A percentile compares a stretch with the other conserved stretches of the same genome.
These are phyloP conservation scores for Torulaspora pretoriensis DNA, from an alignment of 1,139 yeast species.

Conservation along the genomic window DNA sequence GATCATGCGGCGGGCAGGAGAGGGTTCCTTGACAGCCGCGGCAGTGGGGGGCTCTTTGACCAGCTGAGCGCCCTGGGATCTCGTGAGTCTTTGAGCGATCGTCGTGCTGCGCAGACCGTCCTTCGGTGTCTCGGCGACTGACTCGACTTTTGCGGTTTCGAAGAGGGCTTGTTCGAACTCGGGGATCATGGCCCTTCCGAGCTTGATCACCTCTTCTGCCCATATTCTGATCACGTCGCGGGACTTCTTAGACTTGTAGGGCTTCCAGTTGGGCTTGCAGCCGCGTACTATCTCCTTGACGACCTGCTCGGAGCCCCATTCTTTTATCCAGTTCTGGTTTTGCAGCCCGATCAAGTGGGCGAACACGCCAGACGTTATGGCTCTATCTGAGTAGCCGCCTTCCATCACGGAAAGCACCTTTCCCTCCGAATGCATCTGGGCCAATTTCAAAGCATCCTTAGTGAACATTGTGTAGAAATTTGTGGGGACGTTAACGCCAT, in stretches of 20 bases:
- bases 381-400: constrained; percentile 87
- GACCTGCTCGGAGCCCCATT: constrained; percentile 60
- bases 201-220: constrained; percentile 64
- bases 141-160: constrained; percentile 10
- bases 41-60: constrained; percentile 7
- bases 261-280: constrained; percentile 63
- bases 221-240: constrained; percentile 48
- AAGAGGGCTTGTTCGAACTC: constrained; percentile 33
- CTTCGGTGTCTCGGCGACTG: background rate
- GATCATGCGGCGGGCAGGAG: constrained; percentile 6
- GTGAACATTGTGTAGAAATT: constrained; percentile 73
- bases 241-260: constrained; percentile 45
- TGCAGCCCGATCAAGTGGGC: constrained; percentile 70
- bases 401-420: constrained; percentile 68
- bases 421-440: constrained; percentile 57
- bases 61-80: constrained; percentile 19
- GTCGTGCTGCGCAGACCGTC: constrained; percentile 2
- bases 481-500: constrained; percentile 79
- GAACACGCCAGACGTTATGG: constrained; percentile 73
- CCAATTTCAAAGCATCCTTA: constrained; percentile 62
- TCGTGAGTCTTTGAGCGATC: constrained; percentile 27
- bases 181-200: constrained; percentile 71
- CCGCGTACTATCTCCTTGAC: constrained; percentile 67
- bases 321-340: constrained; percentile 54
- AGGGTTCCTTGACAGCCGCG: constrained; percentile 5